Evolutionary conservation across 2,329 filamentous ascomycete species (phyloP).

Genomic region (Penicillium italicum): DNA sequence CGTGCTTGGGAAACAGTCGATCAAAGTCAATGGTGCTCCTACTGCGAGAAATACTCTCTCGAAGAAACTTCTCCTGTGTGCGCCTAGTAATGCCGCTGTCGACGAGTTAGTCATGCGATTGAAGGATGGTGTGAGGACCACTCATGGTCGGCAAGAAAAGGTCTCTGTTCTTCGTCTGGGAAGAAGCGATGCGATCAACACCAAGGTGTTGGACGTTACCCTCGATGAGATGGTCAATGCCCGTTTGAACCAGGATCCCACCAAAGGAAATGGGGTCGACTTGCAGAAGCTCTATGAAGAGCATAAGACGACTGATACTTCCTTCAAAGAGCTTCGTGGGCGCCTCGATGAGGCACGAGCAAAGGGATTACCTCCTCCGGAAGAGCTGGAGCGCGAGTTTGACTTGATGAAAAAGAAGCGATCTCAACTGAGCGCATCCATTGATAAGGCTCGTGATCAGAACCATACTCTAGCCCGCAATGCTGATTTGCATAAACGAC

Average conservation of each 20-base stretch:
- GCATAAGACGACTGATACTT: slow-evolving; percentile 59
- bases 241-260: slow-evolving; percentile 54
- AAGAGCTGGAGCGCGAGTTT: slow-evolving; percentile 67
- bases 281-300: slow-evolving; percentile 67
- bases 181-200: slow-evolving; percentile 86
- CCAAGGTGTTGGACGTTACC: slow-evolving; percentile 83
- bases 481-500: slow-evolving; percentile 76
- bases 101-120: slow-evolving; percentile 93
- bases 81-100: slow-evolving; percentile 97
- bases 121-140: slow-evolving; percentile 78
- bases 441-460: slow-evolving; percentile 82
- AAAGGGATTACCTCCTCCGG: slow-evolving; percentile 43
- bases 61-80: slow-evolving; percentile 92
- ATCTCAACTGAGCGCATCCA: slow-evolving; percentile 70
- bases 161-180: slow-evolving; percentile 88
- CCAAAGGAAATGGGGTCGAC: slow-evolving; percentile 47
- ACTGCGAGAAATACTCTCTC: slow-evolving; percentile 39
- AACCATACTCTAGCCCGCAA: slow-evolving; percentile 79
- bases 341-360: slow-evolving; percentile 66
- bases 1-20: slow-evolving; percentile 49
- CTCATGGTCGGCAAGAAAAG: slow-evolving; percentile 66
- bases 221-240: slow-evolving; percentile 85
- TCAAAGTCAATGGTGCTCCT: slow-evolving; percentile 43
- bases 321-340: slow-evolving; percentile 67
- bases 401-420: slow-evolving; percentile 75